Evolutionary conservation across 2,329 filamentous ascomycete species (phyloP).

Genomic region (Camillea tinctor): DNA sequence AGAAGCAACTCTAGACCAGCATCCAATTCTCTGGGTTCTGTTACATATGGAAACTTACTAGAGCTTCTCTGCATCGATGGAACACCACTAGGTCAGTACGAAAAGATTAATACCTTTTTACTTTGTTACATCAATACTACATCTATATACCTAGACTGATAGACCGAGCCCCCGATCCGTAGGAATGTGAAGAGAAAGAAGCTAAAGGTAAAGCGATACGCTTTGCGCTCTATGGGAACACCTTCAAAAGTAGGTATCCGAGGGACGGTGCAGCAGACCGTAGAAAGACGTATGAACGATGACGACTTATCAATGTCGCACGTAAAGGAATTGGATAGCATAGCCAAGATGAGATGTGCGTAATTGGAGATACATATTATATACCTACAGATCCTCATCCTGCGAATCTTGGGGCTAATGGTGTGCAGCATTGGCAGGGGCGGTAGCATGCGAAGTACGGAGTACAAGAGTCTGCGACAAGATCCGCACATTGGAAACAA

Average conservation of each 20-base stretch:
- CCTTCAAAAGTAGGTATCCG: neutral
- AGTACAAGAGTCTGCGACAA: constrained; percentile 27
- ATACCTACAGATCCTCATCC: neutral
- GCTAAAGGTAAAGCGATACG: too few species aligned
- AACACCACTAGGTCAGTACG: too few species aligned
- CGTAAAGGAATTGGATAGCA: neutral
- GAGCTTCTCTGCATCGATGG: too few species aligned
- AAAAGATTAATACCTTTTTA: too few species aligned
- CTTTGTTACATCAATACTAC: too few species aligned
- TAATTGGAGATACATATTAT: neutral
- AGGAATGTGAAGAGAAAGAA: too few species aligned
- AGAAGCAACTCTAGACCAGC: too few species aligned
- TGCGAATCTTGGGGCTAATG: constrained; percentile 4
- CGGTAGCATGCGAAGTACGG: neutral
- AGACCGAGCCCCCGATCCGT: too few species aligned
- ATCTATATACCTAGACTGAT: too few species aligned
- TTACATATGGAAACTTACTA: too few species aligned
- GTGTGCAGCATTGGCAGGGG: constrained; percentile 12
- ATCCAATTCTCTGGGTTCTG: too few species aligned
- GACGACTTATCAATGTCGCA: neutral
- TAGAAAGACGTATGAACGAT: neutral
- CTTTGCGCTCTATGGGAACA: too few species aligned
- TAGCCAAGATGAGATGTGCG: neutral
- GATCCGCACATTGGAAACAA: constrained; percentile 35
- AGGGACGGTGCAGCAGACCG: neutral